Base-by-base conservation (phyloP, 352 stramenopile genomes). In the Phytophthora citrophthora region DNA sequence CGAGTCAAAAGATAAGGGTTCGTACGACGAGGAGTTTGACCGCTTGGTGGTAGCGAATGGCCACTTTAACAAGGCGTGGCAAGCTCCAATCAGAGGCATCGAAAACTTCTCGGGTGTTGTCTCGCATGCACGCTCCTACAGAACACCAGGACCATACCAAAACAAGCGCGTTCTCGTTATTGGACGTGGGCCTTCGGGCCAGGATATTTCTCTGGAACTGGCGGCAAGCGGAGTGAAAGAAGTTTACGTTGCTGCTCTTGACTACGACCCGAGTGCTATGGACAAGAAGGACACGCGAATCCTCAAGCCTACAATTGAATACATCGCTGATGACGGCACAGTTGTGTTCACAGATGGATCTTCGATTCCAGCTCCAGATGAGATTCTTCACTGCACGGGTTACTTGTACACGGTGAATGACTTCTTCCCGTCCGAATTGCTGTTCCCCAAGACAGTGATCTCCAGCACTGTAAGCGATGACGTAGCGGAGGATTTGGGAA, bases 191-290 rank as follows among this genome's bases (percentile, higher is more conserved):
- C 83, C 79, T 11, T 92, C 83, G 0, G 83, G 81, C 0, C 72
- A 86, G 27, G 83, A 92, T 34, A 92, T 92, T 44, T 92, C 81
- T 18, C 64, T 90, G 5, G 81, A 92, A 54, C 73, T 92, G 5
- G 74, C 61, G 4, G 49, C 45, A 5, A 63, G 54, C 13, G 70
- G 67, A 1, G 71, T 72, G 3, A 69, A 69, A 3, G 59, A 83
- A 24, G 83, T 92, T 20, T 64, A 79, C 23, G 77, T 92, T 18
- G 79, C 81, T 23, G 82, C 69, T 29, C 54, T 58, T 1, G 77
- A 83, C 49, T 82, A 63, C 23, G 63, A 77, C 32, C 45, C 61
- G 11, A 76, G 47, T 27, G 24, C 56, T 34, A 50, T 53, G 12
- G 63, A 68, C 6, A 23, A 54, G 11, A 52, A 70, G 18, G 72